phyloP scores from a whole-genome alignment of 164 flowering plant species.

The Cinnamomum chago region DNA sequence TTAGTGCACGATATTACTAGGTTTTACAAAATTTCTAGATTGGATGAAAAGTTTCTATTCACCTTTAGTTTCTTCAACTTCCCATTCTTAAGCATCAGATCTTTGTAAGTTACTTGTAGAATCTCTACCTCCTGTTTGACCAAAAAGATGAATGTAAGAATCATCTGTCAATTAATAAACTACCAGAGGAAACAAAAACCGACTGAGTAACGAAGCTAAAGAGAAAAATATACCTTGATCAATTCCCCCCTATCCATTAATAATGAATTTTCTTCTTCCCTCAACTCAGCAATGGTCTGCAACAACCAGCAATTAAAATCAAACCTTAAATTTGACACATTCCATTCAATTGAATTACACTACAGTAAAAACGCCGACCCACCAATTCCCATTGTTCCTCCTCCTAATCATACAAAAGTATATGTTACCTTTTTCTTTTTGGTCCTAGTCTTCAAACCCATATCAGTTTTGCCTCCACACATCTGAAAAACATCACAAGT shows the following conservation, averaged over 20 bases:
- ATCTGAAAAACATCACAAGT: constrained; percentile 27
- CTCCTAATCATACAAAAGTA: neutral
- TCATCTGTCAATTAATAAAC: neutral
- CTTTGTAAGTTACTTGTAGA: constrained; percentile 23
- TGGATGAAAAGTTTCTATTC: neutral
- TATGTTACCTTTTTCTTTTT: constrained; percentile 49
- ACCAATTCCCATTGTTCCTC: neutral
- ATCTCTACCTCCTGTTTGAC: constrained; percentile 37
- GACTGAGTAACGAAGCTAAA: neutral
- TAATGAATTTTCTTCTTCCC: constrained; percentile 44
- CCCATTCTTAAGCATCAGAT: constrained; percentile 34
- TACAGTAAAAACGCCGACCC: neutral
- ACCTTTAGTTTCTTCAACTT: constrained; percentile 61
- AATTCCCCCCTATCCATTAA: constrained; percentile 39
- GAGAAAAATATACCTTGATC: constrained; percentile 20
- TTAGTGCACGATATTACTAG: too few relatives aligned
- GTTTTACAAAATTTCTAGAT: too few relatives aligned
- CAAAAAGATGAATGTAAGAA: neutral
- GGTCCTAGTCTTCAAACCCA: constrained; percentile 18
- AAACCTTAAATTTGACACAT: too few relatives aligned
- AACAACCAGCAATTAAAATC: neutral
- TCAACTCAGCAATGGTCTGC: constrained; percentile 54
- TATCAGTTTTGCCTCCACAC: constrained; percentile 14
- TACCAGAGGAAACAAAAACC: neutral
- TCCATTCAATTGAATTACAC: neutral